Percentiles rank a stretch among this genome's conserved stretches.
phyloP scores from a whole-genome alignment of 257 asterid genomes.

The Salvia splendens region DNA sequence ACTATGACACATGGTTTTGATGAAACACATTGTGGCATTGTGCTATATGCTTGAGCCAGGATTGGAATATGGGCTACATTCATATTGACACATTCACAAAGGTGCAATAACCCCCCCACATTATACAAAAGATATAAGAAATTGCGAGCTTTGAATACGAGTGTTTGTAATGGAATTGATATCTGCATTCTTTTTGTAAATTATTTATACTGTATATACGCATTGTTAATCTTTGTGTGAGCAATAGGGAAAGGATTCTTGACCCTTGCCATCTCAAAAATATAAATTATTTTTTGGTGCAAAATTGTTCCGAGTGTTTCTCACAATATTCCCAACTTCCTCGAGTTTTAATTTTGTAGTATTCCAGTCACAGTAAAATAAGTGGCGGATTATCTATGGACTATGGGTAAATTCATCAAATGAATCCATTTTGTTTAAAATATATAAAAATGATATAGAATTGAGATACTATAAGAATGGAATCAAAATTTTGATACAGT shows the following conservation, averaged over 20 bases:
- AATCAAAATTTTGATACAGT: no score
- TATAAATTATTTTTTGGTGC: background rate
- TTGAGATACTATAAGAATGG: no score
- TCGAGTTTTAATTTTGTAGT: no score
- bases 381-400: no score
- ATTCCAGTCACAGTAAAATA: no score
- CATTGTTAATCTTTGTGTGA: constrained; percentile 20
- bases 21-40: constrained; percentile 10
- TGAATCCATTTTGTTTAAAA: no score
- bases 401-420: no score
- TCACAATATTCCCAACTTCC: no score
- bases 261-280: constrained; percentile 21
- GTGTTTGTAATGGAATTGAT: constrained; percentile 36
- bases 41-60: constrained; percentile 29
- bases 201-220: constrained; percentile 22
- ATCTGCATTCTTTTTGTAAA: constrained; percentile 57
- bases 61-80: constrained; percentile 28
- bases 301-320: no score
- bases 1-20: background rate
- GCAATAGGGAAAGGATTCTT: constrained; percentile 15
- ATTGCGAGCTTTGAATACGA: constrained; percentile 28
- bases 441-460: no score
- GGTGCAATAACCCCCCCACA: constrained; percentile 22
- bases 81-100: constrained; percentile 10
- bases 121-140: constrained; percentile 31